Evolutionary conservation across 495 filamentous ascomycete species (phyloP).

Genomic region (Podospora conica): DNA sequence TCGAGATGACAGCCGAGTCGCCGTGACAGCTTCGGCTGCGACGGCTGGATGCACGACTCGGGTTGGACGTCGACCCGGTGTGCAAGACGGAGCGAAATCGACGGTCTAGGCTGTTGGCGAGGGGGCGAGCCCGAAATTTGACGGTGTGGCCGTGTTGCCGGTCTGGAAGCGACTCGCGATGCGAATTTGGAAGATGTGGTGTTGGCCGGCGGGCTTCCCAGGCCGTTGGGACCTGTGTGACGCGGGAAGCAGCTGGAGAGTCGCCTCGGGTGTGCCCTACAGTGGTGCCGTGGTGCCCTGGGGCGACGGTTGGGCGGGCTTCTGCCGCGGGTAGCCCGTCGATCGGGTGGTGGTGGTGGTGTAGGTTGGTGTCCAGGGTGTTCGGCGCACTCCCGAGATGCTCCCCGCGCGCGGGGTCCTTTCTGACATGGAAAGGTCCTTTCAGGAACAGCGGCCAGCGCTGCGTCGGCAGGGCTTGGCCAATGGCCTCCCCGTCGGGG

Average conservation of each 20-base stretch:
- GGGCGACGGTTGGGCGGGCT: neutral
- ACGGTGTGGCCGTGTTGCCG: neutral
- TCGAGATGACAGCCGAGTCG: neutral
- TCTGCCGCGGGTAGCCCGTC: neutral
- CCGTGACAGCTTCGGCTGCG: constrained; percentile 3
- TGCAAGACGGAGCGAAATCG: neutral
- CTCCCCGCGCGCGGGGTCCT: neutral
- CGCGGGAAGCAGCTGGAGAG: neutral
- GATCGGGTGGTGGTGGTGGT: neutral
- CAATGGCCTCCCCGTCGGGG: constrained; percentile 3
- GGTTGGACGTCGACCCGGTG: neutral
- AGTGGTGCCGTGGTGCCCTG: too few species aligned
- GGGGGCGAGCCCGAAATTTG: neutral
- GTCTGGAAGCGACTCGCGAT: neutral
- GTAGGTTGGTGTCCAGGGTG: neutral
- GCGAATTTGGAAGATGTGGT: neutral
- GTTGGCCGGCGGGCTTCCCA: neutral
- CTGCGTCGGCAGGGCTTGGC: constrained; percentile 4
- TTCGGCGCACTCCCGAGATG: neutral
- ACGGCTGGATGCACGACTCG: constrained; percentile 18
- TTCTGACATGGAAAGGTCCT: neutral
- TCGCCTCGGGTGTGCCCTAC: neutral
- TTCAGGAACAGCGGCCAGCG: constrained; percentile 1
- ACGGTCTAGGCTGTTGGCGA: neutral
- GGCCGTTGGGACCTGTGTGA: neutral